Percentiles rank a stretch among this genome's conserved stretches.
Evolutionary conservation across 1,139 yeast species (phyloP).

Genomic region (Diutina sp.): DNA sequence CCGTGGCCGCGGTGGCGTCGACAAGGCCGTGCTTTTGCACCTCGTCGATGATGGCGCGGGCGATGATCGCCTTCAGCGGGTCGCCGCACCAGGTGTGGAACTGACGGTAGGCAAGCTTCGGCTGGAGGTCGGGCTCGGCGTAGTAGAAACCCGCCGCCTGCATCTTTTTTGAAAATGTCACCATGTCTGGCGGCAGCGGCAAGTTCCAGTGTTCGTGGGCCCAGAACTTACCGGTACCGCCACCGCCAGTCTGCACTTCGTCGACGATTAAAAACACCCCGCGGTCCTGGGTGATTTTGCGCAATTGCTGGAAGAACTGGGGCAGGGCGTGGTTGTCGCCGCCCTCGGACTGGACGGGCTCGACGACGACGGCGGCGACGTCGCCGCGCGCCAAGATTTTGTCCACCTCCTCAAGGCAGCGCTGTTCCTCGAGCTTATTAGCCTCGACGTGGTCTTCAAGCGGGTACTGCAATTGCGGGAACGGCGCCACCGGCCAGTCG

Average conservation of each 20-base stretch:
- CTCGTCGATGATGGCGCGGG: conserved; percentile 58
- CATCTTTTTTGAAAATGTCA: conserved; percentile 75
- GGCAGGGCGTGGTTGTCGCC: conserved; percentile 79
- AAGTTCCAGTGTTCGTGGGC: conserved; percentile 76
- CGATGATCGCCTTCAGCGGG: conserved; percentile 65
- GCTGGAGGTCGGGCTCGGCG: conserved; percentile 57
- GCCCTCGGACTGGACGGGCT: conserved; percentile 80
- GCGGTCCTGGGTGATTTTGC: conserved; percentile 56
- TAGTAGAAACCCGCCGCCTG: conserved; percentile 81
- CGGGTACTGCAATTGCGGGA: conserved; percentile 56
- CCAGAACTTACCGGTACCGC: conserved; percentile 79
- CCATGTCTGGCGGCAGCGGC: conserved; percentile 65
- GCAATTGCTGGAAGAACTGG: conserved; percentile 64
- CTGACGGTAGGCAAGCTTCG: conserved; percentile 66
- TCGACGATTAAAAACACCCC: conserved; percentile 64
- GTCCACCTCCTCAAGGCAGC: conserved; percentile 48
- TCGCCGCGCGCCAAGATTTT: conserved; percentile 33
- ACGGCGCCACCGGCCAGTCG: conserved; percentile 68
- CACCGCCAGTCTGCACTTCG: conserved; percentile 83
- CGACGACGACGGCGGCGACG: conserved; percentile 50
- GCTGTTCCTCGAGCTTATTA: conserved; percentile 47
- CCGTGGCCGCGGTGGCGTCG: conserved; percentile 42
- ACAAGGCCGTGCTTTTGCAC: conserved; percentile 47
- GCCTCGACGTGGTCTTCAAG: conserved; percentile 36
- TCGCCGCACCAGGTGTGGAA: conserved; percentile 92